These are phyloP conservation scores for Spathaspora girioi DNA, from an alignment of 805 yeast genomes.

Conservation along the genomic window DNA sequence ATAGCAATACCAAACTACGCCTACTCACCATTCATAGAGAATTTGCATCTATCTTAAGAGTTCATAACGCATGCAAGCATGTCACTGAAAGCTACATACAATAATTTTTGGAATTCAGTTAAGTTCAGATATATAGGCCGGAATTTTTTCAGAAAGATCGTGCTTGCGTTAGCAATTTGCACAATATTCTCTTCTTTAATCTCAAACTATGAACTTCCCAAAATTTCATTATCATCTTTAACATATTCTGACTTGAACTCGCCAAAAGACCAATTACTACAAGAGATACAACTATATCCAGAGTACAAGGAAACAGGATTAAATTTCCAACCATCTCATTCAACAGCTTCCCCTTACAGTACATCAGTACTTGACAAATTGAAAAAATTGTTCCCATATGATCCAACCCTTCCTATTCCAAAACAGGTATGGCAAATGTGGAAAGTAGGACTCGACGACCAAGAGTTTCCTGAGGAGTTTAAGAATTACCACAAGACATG, in stretches of 20 bases:
- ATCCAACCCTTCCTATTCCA: conserved; percentile 60
- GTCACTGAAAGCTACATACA: no score
- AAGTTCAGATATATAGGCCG: no score
- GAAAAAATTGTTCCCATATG: conserved; percentile 65
- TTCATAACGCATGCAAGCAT: no score
- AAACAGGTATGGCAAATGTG: conserved; percentile 82
- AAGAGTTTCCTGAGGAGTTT: conserved; percentile 52
- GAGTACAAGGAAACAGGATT: conserved; percentile 33
- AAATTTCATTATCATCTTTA: background rate
- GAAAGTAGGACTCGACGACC: conserved; percentile 65
- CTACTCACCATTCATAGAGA: no score
- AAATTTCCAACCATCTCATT: conserved; percentile 30
- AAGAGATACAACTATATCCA: conserved; percentile 22
- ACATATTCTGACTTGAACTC: background rate
- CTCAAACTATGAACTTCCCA: background rate
- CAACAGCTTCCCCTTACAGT: conserved; percentile 51
- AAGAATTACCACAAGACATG: conserved; percentile 59
- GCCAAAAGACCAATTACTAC: conserved; percentile 18
- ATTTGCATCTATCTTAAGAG: no score
- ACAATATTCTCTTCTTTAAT: background rate
- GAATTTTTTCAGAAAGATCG: background rate
- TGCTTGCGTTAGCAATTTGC: background rate
- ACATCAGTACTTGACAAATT: conserved; percentile 68
- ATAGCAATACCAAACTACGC: no score
- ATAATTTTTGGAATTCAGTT: no score